These are phyloP conservation scores for Fusarium miscanthi DNA, from an alignment of 2,329 filamentous ascomycete genomes.

Conservation along the genomic window DNA sequence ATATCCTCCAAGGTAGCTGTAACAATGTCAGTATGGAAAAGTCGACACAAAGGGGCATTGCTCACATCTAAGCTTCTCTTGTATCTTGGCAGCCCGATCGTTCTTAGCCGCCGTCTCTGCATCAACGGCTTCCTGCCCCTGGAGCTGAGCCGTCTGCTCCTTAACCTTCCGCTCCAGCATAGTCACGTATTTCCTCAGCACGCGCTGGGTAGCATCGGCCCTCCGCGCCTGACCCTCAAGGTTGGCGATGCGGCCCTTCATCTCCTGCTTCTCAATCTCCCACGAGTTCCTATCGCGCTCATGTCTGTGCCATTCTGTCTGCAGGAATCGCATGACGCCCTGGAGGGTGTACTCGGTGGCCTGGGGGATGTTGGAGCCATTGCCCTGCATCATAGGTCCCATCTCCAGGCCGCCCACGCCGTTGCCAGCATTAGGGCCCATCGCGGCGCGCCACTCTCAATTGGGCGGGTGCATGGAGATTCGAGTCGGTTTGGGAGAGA, in stretches of 20 bases:
- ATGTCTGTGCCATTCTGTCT: conserved; percentile 99
- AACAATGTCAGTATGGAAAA: conserved; percentile 25
- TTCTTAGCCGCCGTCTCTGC: conserved; percentile 60
- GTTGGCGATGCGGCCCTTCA: conserved; percentile 96
- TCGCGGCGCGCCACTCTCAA: conserved; percentile 52
- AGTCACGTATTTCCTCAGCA: conserved; percentile 87
- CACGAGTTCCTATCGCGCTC: conserved; percentile 97
- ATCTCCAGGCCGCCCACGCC: conserved; percentile 60
- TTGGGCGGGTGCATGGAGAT: conserved; percentile 54
- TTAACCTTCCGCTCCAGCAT: conserved; percentile 91
- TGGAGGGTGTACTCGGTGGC: conserved; percentile 72
- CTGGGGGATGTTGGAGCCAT: conserved; percentile 63
- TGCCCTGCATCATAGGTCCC: conserved; percentile 58
- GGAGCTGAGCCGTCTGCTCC: conserved; percentile 80
- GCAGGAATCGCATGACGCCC: conserved; percentile 97
- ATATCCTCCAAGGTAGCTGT: conserved; percentile 58
- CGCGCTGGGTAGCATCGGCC: conserved; percentile 88
- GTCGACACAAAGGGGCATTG: conserved; percentile 16
- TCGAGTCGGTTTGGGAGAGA: conserved; percentile 37
- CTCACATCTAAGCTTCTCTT: conserved; percentile 67
- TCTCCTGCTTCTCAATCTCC: conserved; percentile 99
- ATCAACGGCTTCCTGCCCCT: conserved; percentile 55
- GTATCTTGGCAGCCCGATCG: conserved; percentile 63
- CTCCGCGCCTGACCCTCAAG: conserved; percentile 91
- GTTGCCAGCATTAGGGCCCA: conserved; percentile 58